These are phyloP conservation scores for Blepharisma stoltei DNA, from an alignment of 73 alveolate genomes.

Conservation along the genomic window DNA sequence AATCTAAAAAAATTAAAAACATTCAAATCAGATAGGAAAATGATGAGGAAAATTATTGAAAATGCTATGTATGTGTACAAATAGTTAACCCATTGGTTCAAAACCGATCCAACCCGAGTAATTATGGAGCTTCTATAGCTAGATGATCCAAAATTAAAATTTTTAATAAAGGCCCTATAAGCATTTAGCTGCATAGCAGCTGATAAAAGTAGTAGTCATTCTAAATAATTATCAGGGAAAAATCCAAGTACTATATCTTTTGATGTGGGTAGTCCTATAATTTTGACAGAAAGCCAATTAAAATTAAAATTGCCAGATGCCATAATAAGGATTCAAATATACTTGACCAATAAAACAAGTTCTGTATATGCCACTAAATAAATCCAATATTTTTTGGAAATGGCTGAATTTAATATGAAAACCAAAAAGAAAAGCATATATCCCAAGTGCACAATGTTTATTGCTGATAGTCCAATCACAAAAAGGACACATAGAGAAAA, in stretches of 20 bases:
- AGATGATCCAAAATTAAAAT: no score
- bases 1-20: not conserved
- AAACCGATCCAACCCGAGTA: no score
- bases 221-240: not conserved
- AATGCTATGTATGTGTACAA: no score
- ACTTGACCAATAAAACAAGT: not conserved
- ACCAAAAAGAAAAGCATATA: conserved; percentile 7
- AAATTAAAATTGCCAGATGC: not conserved
- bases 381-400: conserved; percentile 24
- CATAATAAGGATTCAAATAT: not conserved
- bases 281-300: not conserved
- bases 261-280: not conserved
- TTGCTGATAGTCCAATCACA: conserved; percentile 12
- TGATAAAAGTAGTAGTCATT: conserved; percentile 2
- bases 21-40: conserved; percentile 6
- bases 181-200: conserved; percentile 27
- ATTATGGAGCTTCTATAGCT: no score
- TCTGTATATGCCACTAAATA: not conserved
- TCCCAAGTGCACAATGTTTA: conserved; percentile 13
- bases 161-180: not conserved
- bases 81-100: no score
- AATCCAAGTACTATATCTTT: not conserved
- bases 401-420: not conserved
- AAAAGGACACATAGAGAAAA: conserved; percentile 5
- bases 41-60: not conserved